Evolutionary conservation across 2,329 filamentous ascomycete genomes (phyloP), one percentile per base, ranked within the genome.

Genomic region (Sclerotinia trifoliorum): DNA sequence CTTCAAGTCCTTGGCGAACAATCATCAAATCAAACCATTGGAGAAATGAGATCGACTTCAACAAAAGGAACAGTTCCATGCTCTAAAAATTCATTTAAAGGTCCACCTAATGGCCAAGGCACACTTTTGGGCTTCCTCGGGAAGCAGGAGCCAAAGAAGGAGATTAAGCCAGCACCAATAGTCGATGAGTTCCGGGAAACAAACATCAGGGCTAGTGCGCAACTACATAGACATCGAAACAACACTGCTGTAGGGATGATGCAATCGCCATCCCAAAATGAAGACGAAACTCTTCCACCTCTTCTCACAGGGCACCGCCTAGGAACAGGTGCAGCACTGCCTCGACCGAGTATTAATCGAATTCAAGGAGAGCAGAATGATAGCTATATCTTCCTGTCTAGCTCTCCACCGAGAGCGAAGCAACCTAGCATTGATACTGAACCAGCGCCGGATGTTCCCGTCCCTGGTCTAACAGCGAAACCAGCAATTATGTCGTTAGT

Each of bases 351-450:
- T 55, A 26, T 55, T 44, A 49, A 68, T 69, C 46, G 54, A 49
- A 55, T 70, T 57, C 29, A 70, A 56, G 60, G 65, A n/a, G 66
- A 58, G 7, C 51, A 71, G 49, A 72, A 74, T 62, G 61, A 73
- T 58, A 61, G 71, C 61, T 75, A 77, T 70, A 66, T 76, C 54
- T 76, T 78, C 65, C 66, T 79, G 24, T 74, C 78, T 46, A 73
- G 72, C 55, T 75, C 77, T 49, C 75, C 75, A n/a, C 73, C 72
- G 11, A 70, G 70, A 66, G 64, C 70, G 21, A 71, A 72, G 51
- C 26, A 63, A 17, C 57, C 55, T 11, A 57, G 44, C 8, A 51
- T 21, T 35, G 61, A 71, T 62, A 26, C 51, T 35, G 64, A 73
- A 42, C 29, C 61, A 42, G 21, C 29, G n/a, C 21, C 69, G 49